A percentile compares a stretch with the other conserved stretches of the same genome.
These are phyloP conservation scores for Volvox africanus DNA, from an alignment of 139 green algal genomes.

Conservation along the genomic window DNA sequence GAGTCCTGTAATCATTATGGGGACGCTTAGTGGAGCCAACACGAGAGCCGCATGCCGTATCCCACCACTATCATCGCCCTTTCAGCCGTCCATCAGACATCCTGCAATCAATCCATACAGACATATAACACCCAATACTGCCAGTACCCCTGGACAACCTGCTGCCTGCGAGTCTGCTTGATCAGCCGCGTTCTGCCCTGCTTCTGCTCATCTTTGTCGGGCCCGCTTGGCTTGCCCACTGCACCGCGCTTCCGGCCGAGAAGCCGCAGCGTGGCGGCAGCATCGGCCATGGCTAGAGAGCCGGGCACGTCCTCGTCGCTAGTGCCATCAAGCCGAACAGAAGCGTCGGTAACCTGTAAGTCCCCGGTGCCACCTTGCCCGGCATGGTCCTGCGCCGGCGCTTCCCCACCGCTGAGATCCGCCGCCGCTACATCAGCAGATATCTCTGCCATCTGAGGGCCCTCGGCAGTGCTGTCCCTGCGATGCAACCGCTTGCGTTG, in stretches of 20 bases:
- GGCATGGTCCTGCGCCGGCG: neutral
- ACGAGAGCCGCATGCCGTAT: too few species aligned
- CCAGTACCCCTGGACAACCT: neutral
- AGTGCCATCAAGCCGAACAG: neutral
- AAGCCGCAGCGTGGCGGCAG: neutral
- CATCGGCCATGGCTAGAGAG: neutral
- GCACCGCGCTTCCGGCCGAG: neutral
- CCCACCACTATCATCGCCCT: too few species aligned
- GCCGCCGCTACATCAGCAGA: neutral
- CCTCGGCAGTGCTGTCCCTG: neutral
- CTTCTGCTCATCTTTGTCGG: neutral
- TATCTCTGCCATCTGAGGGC: neutral
- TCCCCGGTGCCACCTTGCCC: too few species aligned
- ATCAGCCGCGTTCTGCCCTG: neutral
- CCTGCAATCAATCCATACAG: too few species aligned
- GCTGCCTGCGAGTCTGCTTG: slow-evolving; percentile 8
- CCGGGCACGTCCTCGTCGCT: neutral
- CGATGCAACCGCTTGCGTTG: neutral
- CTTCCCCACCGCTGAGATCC: neutral
- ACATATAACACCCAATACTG: too few species aligned
- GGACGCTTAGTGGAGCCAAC: too few species aligned
- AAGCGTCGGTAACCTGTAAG: too few species aligned
- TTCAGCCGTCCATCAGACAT: too few species aligned
- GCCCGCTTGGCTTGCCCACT: neutral
- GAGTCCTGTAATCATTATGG: too few species aligned